Base-by-base conservation (phyloP, 768 basidiomycete species). In the Rhodosporidiobolus sp. region DNA sequence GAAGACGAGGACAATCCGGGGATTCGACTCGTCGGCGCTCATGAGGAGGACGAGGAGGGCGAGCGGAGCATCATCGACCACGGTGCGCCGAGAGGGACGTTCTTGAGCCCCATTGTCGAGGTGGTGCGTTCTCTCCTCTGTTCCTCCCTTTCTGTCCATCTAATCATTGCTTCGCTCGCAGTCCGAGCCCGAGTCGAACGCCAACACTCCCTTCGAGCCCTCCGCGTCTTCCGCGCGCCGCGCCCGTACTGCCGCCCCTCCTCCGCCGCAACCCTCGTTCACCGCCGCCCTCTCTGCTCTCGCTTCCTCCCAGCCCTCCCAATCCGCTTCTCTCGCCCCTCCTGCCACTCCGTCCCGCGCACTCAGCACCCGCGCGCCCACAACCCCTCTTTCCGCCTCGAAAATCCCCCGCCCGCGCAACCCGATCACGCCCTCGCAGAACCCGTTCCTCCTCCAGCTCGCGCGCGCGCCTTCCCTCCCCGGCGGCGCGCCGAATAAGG, bases 121-220 rank as follows among this genome's bases (percentile, higher is more conserved):
- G 60, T 67, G 22, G 73, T 74, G 50, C 38, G 73, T 63, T 35
- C 14, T 28, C 20, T 58, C n/a, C 28, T 2, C 22, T 52, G 22
- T 3, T 8, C 45, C 28, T 3, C 1, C 22, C 4, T 46, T 32
- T 12, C 35, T 22, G 3, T 54, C 9, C 16, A 8, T 3, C 32
- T 1, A 35, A 1, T 14, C 1, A n/a, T 32, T 43, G 55, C 53
- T 1, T 49, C 49, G 34, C 30, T 17, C 24, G n/a, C 57, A 72
- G 74, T 65, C 70, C 22, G 74, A 75, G 43, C 74, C 74, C 32
- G 70, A 75, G 34, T 69, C 74, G 28, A 62, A 67, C 5, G 57
- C 59, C 48, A 66, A 66, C 61, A 67, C 73, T 0, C 65, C 70
- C 0, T 22, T 67, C 34, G 63, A 72, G 34, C 45, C 10, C n/a